Evolutionary conservation across 345 rosid genomes (phyloP).

Genomic region (Eucalyptus grandis): DNA sequence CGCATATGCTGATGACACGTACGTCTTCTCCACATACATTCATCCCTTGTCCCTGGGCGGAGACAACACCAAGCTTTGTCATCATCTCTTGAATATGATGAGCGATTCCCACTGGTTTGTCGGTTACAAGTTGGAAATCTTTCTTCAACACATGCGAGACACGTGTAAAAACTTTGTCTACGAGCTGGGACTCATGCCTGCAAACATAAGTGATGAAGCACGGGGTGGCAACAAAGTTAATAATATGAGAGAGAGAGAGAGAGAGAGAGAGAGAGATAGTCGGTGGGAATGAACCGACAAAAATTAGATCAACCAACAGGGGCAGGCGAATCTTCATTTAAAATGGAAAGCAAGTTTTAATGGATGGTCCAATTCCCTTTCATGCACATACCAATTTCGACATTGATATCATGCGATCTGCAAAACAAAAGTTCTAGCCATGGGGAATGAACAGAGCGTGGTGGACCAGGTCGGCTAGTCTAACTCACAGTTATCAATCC

Average conservation of each 20-base stretch:
- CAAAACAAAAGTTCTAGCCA: neutral
- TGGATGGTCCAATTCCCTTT: too few relatives aligned
- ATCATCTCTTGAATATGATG: neutral
- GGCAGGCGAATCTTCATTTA: too few relatives aligned
- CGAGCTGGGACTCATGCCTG: neutral
- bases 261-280: too few relatives aligned
- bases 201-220: neutral
- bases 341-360: neutral
- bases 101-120: neutral
- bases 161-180: neutral
- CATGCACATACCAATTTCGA: neutral
- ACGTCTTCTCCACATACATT: too few relatives aligned
- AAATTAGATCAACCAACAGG: neutral
- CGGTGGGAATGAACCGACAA: neutral
- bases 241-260: too few relatives aligned
- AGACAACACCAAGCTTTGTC: too few relatives aligned
- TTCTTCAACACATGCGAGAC: neutral
- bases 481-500: neutral
- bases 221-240: neutral
- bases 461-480: neutral
- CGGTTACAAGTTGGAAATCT: neutral
- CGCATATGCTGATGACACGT: too few relatives aligned
- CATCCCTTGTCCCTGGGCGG: too few relatives aligned
- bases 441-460: neutral
- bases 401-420: neutral